Evolutionary conservation across 1,139 yeast genomes (phyloP).

Genomic region (Scheffersomyces titani): DNA sequence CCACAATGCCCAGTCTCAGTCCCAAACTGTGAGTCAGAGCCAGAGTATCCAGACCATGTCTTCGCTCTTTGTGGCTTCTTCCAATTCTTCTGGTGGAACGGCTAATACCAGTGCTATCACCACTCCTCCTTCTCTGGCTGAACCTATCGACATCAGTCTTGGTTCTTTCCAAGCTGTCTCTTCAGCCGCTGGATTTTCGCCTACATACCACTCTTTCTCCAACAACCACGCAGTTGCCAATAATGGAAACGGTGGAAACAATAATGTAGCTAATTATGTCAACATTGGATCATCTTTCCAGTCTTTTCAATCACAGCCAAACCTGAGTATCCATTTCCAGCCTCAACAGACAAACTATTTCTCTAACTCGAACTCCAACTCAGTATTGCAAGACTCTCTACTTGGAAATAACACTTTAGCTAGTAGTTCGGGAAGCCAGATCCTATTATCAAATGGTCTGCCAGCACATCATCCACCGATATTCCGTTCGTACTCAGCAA

Average conservation of each 20-base stretch:
- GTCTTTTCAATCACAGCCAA: conserved; percentile 1
- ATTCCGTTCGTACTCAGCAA: neutral
- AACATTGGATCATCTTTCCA: conserved; percentile 4
- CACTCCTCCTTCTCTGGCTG: conserved; percentile 7
- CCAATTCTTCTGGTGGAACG: neutral
- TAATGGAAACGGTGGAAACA: neutral
- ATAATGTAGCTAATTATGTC: conserved; percentile 8
- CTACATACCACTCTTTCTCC: conserved; percentile 5
- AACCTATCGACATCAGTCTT: conserved; percentile 15
- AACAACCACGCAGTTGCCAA: neutral
- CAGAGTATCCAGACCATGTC: neutral
- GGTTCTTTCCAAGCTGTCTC: neutral
- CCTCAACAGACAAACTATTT: neutral
- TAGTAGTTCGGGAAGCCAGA: conserved; percentile 1
- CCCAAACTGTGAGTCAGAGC: neutral
- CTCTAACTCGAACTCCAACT: neutral
- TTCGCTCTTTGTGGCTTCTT: neutral
- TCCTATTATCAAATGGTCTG: neutral
- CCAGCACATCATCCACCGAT: neutral
- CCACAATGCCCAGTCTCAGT: neutral
- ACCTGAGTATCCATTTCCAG: conserved; percentile 1
- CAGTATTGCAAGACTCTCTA: neutral
- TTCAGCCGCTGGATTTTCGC: conserved; percentile 1
- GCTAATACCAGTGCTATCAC: neutral
- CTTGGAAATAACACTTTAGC: neutral